A percentile compares a stretch with the other conserved stretches of the same genome.
phyloP scores from a whole-genome alignment of 257 asterid species.

The Asclepias syriaca region DNA sequence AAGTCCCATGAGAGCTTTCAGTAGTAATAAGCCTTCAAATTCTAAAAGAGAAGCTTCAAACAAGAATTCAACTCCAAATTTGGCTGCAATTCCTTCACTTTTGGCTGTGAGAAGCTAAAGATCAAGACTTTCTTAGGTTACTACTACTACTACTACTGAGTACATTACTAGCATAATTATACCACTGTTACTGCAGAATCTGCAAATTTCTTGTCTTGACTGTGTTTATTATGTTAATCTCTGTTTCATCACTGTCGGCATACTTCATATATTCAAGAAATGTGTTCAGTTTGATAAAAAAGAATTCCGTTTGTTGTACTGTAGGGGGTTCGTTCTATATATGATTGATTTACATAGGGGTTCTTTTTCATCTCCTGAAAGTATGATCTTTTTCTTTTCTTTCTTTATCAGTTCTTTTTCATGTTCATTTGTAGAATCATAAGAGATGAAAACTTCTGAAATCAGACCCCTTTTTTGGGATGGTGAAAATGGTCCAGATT shows the following conservation, averaged over 20 bases:
- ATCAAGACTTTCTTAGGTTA: constrained; percentile 11
- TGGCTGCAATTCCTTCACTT: constrained; percentile 85
- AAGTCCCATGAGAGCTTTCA: constrained; percentile 94
- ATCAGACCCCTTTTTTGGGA: background rate
- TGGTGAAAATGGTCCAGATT: background rate
- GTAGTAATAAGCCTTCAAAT: constrained; percentile 39
- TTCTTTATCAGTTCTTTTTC: background rate
- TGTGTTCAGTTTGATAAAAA: constrained; percentile 21
- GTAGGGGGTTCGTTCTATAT: constrained; percentile 5
- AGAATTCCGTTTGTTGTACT: constrained; percentile 15
- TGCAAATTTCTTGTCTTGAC: constrained; percentile 32
- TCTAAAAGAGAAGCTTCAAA: constrained; percentile 47
- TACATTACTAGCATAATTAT: constrained; percentile 20
- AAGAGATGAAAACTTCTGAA: background rate
- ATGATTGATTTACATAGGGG: constrained; percentile 4
- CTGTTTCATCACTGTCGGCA: constrained; percentile 22
- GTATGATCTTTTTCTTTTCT: background rate
- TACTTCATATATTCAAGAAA: constrained; percentile 12
- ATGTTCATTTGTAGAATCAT: background rate
- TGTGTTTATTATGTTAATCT: constrained; percentile 31
- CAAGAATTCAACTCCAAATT: constrained; percentile 63
- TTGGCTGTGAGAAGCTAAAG: constrained; percentile 60
- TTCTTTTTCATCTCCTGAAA: constrained; percentile 14
- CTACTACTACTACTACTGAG: background rate
- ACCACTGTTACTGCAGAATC: constrained; percentile 31